phyloP scores from a whole-genome alignment of 169 alveolate genomes.

The Cryptosporidium canis region DNA sequence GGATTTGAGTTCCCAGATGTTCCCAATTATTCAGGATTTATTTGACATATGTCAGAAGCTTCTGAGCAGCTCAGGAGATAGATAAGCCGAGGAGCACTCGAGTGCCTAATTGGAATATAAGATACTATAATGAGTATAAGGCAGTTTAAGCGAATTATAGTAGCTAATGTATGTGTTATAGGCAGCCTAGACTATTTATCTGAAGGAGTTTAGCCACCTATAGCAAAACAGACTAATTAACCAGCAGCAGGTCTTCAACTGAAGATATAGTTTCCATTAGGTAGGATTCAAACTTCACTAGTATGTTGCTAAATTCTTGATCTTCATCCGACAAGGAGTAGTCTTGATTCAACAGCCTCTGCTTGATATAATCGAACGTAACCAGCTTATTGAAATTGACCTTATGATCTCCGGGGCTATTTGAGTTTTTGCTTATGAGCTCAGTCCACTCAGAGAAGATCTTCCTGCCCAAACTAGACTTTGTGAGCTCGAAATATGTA shows the following conservation, averaged over 20 bases:
- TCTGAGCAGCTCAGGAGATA: background rate
- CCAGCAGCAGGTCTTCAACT: background rate
- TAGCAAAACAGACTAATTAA: background rate
- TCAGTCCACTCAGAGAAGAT: background rate
- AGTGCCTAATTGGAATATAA: too few species aligned
- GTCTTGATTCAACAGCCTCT: background rate
- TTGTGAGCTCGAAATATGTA: background rate
- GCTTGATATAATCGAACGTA: background rate
- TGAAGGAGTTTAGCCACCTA: background rate
- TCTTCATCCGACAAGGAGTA: background rate
- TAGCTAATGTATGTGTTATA: background rate
- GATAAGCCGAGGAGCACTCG: too few species aligned
- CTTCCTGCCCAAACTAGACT: background rate
- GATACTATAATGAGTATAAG: too few species aligned
- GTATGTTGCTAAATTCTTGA: background rate
- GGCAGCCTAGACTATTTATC: background rate
- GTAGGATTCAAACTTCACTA: background rate
- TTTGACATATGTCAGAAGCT: background rate
- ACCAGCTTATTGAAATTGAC: background rate
- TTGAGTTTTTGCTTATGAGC: background rate
- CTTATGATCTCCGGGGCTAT: background rate
- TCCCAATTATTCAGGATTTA: slow-evolving; percentile 16
- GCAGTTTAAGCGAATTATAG: background rate
- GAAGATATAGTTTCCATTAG: background rate
- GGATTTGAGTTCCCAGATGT: background rate